Evolutionary conservation across 139 green algal species (phyloP).

Genomic region (Choricystis sp.): DNA sequence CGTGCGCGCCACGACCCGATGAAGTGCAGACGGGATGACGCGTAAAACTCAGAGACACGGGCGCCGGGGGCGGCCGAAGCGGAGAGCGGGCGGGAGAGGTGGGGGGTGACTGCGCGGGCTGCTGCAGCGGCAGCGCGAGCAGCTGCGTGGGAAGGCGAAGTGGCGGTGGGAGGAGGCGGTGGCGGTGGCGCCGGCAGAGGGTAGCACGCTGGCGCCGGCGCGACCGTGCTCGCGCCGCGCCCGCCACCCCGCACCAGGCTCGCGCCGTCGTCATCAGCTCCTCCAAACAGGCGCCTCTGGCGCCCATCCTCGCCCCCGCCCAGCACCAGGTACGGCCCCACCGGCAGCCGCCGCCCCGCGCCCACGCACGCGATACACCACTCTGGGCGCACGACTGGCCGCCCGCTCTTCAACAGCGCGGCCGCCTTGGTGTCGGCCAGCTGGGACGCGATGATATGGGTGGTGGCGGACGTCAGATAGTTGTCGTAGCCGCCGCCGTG

Average conservation of each 20-base stretch:
- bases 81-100: neutral
- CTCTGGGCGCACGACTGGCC: neutral
- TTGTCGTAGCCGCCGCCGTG: conserved; percentile 82
- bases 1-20: conserved; percentile 64
- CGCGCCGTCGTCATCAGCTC: no score
- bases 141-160: neutral
- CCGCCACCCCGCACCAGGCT: neutral
- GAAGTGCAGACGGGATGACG: conserved; percentile 53
- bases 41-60: conserved; percentile 60
- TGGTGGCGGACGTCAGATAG: conserved; percentile 55
- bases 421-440: conserved; percentile 73
- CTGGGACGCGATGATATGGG: conserved; percentile 82
- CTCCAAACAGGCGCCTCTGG: neutral
- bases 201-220: neutral
- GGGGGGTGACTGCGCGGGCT: conserved; percentile 1
- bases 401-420: neutral
- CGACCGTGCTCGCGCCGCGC: neutral
- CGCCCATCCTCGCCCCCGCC: no score
- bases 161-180: neutral
- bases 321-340: neutral
- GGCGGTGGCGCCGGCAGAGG: no score
- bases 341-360: neutral
- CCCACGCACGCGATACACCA: neutral
- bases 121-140: neutral
- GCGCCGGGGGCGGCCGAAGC: conserved; percentile 26